These are phyloP conservation scores for Alternaria infectoria DNA, from an alignment of 2,329 filamentous ascomycete species.

Conservation along the genomic window DNA sequence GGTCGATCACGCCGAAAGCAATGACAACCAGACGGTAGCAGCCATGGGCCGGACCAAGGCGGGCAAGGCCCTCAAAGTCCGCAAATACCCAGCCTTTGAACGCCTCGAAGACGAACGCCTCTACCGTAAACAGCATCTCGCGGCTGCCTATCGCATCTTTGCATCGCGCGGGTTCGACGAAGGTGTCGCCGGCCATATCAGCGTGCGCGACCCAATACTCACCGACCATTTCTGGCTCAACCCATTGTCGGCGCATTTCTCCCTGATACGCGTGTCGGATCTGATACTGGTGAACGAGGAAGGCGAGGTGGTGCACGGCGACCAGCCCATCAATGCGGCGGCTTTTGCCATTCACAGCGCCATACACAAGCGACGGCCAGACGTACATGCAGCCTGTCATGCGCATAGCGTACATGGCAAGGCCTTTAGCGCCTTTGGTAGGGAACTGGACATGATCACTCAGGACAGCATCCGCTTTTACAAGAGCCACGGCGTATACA, in stretches of 20 bases:
- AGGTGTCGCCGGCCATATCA: slow-evolving; percentile 56
- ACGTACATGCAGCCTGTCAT: slow-evolving; percentile 53
- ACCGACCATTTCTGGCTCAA: slow-evolving; percentile 51
- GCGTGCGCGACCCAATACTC: slow-evolving; percentile 46
- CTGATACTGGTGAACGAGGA: slow-evolving; percentile 54
- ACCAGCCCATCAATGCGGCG: slow-evolving; percentile 54
- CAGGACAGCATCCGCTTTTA: slow-evolving; percentile 56
- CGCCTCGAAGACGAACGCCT: slow-evolving; percentile 50
- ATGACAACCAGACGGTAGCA: slow-evolving; percentile 51
- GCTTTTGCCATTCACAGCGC: slow-evolving; percentile 57
- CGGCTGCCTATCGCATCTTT: slow-evolving; percentile 52
- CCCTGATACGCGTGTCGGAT: slow-evolving; percentile 50
- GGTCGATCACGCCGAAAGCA: slow-evolving; percentile 45
- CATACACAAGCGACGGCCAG: slow-evolving; percentile 46
- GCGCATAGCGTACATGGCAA: slow-evolving; percentile 56
- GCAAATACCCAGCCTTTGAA: slow-evolving; percentile 52
- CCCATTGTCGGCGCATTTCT: slow-evolving; percentile 55
- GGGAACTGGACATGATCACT: slow-evolving; percentile 56
- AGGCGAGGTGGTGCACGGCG: slow-evolving; percentile 49
- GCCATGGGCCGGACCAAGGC: slow-evolving; percentile 55
- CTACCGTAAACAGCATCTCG: slow-evolving; percentile 56
- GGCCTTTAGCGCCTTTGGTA: slow-evolving; percentile 55
- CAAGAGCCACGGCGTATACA: slow-evolving; percentile 50
- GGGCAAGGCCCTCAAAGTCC: slow-evolving; percentile 55
- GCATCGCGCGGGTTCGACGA: slow-evolving; percentile 50